A percentile compares a stretch with the other conserved stretches of the same genome.
Evolutionary conservation across 192 early-diverging fungal genomes (phyloP).

Genomic region (Lobosporangium transversale): DNA sequence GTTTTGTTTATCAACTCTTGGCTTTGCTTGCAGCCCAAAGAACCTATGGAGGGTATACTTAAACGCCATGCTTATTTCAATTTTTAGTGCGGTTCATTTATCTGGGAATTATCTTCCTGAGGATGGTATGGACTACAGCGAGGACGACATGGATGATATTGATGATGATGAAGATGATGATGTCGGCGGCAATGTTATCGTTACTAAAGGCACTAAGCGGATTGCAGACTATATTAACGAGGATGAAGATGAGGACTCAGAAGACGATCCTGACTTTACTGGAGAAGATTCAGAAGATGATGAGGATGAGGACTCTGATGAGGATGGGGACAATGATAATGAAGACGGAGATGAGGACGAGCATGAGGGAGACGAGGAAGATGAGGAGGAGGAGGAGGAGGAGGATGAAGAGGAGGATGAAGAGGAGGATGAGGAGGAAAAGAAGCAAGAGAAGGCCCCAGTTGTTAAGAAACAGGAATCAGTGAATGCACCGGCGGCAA

Average conservation of each 20-base stretch:
- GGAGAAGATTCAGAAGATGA: slow-evolving; percentile 47
- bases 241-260: slow-evolving; percentile 42
- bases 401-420: slow-evolving; percentile 17
- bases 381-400: slow-evolving; percentile 11
- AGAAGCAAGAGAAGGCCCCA: slow-evolving; percentile 10
- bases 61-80: too few relatives aligned
- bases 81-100: slow-evolving; percentile 62
- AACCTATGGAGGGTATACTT: too few relatives aligned
- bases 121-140: slow-evolving; percentile 23
- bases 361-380: background rate
- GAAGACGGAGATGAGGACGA: slow-evolving; percentile 5
- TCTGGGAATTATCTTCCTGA: slow-evolving; percentile 74
- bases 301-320: slow-evolving; percentile 52
- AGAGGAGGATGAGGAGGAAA: slow-evolving; percentile 12
- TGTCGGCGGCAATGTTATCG: slow-evolving; percentile 8
- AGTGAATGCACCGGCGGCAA: background rate
- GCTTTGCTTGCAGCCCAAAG: too few relatives aligned
- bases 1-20: background rate
- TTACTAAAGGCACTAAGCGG: slow-evolving; percentile 37
- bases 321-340: slow-evolving; percentile 19
- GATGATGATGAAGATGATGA: slow-evolving; percentile 20
- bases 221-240: slow-evolving; percentile 30
- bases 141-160: slow-evolving; percentile 34
- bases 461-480: slow-evolving; percentile 39
- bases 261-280: slow-evolving; percentile 43